phyloP scores from a whole-genome alignment of 2,329 filamentous ascomycete species.

The Aspergillus cejpii region DNA sequence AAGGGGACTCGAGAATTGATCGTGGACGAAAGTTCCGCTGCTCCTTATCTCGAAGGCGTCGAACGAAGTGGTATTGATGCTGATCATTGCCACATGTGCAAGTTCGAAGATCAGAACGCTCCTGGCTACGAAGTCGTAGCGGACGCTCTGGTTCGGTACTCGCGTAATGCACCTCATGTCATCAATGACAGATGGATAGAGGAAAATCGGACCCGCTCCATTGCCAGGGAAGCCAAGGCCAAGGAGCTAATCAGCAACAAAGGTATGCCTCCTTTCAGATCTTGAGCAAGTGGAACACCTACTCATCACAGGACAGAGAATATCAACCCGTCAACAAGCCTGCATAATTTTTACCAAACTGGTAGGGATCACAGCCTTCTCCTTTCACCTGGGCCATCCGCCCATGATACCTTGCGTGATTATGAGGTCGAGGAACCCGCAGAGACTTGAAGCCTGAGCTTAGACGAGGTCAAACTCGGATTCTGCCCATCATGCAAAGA shows the following conservation, averaged over 20 bases:
- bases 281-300: constrained; percentile 10
- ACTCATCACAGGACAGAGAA: not conserved
- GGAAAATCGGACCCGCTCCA: constrained; percentile 43
- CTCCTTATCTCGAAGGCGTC: constrained; percentile 62
- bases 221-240: constrained; percentile 34
- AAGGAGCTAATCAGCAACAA: constrained; percentile 33
- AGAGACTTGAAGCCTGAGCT: constrained; percentile 2
- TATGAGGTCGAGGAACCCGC: constrained; percentile 37
- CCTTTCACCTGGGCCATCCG: constrained; percentile 20
- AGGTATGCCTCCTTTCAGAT: constrained; percentile 20
- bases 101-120: constrained; percentile 57
- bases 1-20: constrained; percentile 58
- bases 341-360: constrained; percentile 22
- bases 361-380: constrained; percentile 33
- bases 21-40: constrained; percentile 63
- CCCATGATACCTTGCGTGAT: constrained; percentile 26
- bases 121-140: constrained; percentile 57
- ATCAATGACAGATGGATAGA: constrained; percentile 55
- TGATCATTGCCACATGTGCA: constrained; percentile 66
- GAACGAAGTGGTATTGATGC: constrained; percentile 69
- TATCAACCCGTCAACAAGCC: constrained; percentile 10
- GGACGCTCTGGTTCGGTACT: constrained; percentile 44
- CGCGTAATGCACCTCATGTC: constrained; percentile 48
- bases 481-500: too few species aligned
- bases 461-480: too few species aligned